Evolutionary conservation across 2,329 filamentous ascomycete genomes (phyloP), one percentile per base, ranked within the genome.

Genomic region (Epichloe uncinata): DNA sequence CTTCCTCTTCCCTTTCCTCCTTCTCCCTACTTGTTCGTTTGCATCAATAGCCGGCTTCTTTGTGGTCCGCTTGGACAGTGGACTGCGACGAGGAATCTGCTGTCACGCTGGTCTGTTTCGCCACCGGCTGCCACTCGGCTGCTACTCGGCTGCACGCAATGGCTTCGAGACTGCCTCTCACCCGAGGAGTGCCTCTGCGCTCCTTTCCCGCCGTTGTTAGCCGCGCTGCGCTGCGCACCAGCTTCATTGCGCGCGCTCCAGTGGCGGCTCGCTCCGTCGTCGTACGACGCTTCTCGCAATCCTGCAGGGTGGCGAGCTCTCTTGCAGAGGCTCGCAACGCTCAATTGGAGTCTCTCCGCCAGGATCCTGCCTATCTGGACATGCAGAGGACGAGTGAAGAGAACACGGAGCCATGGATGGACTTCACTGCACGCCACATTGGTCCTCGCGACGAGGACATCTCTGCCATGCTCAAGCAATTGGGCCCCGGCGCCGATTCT

Each of bases 341-440:
- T 16, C 43, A 52, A 5, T 43, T 50, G 8, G 53, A 56, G 22
- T 44, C 53, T 11, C 42, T 58, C 33, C 54, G 53, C 42, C 52
- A 54, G 44, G 55, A 60, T n/a, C 56, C 55, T 20, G 46, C 52
- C 33, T 61, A 56, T 45, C 40, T 44, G n/a, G 52, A 58, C 46
- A 62, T 60, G 57, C 52, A 56, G 42, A 42, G 51, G 33, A 54
- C 54, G 15, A 50, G 50, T 36, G 53, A 48, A 34, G 56, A 56
- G 45, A 52, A 58, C 47, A 50, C 52, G 13, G 47, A 55, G 43
- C 57, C 58, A 26, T 60, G 57, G 58, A 54, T 51, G 55, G 56
- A 62, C 40, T 95, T 95, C 61, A 75, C 85, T 50, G 77, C 84
- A 52, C 81, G 91, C 45, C 91, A 96, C 69, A 95, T 96, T 69